Evolutionary conservation across 1,284 basidiomycete genomes (phyloP).

Genomic region (Serendipita sp.): DNA sequence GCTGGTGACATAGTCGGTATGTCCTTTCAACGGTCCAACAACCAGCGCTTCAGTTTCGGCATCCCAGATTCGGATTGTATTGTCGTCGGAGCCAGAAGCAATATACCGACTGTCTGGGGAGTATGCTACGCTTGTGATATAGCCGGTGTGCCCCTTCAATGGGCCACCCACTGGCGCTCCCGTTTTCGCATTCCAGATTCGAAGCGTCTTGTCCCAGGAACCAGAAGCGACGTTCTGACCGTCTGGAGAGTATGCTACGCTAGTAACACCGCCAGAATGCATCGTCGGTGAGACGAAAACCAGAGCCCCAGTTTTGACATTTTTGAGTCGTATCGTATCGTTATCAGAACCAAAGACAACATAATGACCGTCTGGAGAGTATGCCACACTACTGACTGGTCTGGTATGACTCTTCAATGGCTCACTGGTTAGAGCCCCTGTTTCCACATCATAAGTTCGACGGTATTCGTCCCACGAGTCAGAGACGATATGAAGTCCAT

Average conservation of each 20-base stretch:
- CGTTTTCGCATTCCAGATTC: conserved; percentile 13
- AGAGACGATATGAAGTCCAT: conserved; percentile 7
- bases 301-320: conserved; percentile 8
- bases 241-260: conserved; percentile 15
- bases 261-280: conserved; percentile 8
- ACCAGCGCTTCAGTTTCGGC: too few species aligned
- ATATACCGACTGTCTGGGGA: conserved; percentile 8
- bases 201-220: conserved; percentile 12
- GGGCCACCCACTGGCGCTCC: conserved; percentile 8
- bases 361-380: conserved; percentile 8
- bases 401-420: neutral
- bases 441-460: conserved; percentile 7
- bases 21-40: too few species aligned
- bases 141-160: conserved; percentile 1
- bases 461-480: conserved; percentile 4
- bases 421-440: neutral
- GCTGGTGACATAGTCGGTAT: neutral
- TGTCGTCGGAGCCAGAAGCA: neutral
- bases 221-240: conserved; percentile 15
- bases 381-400: conserved; percentile 1
- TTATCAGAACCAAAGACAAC: conserved; percentile 10
- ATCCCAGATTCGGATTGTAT: neutral
- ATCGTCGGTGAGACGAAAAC: neutral
- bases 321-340: neutral
- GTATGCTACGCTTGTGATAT: conserved; percentile 8